Evolutionary conservation across 164 flowering plant species (phyloP), one percentile per base, ranked within the genome.

Genomic region (Tetracentron sinense): DNA sequence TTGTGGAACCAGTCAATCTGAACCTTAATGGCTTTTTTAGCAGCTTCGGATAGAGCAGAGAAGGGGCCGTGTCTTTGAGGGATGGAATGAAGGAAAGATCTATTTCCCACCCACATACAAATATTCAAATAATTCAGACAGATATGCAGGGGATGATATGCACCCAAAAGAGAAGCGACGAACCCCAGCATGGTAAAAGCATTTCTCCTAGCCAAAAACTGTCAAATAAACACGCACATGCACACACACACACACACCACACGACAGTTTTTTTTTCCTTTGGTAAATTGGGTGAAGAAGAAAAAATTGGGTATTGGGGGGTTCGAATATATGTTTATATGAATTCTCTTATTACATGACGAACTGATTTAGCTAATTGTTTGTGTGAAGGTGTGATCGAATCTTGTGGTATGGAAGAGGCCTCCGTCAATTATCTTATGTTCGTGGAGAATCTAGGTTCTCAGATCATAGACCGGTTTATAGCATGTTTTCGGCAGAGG

Each of bases 31-130:
- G n/a, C n/a, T n/a, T n/a, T n/a, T n/a, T n/a, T n/a, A n/a, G n/a
- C 92, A 90, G 97, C 76, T 90, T 31, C 77, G 95, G 55, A 80
- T 77, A 61, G 92, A 88, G 81, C 90, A 86, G 75, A 82, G 74
- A 64, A 71, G 82, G 27, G 89, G 97, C 11, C 87, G 82, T 58
- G 92, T 83, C 28, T 88, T 90, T 75, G 76, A 75, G 31, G 92
- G 89, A 48, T 90, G 97, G 97, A 81, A 73, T 51, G 97, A 90
- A 72, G 95, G 95, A 54, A 86, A 77, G 68, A 90, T 90, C 62
- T 90, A 88, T 63, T 90, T 91, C 60, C 96, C 96, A 17, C 96
- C 99, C 25, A 93, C 98, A 15, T 93, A 93, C 77, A 93, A 93
- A 69, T 93, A 93, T 75, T 87, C 96, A 51, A 83, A 76, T 56